Base-by-base conservation (phyloP, 768 basidiomycete species). In the Leccinum uliginosum region DNA sequence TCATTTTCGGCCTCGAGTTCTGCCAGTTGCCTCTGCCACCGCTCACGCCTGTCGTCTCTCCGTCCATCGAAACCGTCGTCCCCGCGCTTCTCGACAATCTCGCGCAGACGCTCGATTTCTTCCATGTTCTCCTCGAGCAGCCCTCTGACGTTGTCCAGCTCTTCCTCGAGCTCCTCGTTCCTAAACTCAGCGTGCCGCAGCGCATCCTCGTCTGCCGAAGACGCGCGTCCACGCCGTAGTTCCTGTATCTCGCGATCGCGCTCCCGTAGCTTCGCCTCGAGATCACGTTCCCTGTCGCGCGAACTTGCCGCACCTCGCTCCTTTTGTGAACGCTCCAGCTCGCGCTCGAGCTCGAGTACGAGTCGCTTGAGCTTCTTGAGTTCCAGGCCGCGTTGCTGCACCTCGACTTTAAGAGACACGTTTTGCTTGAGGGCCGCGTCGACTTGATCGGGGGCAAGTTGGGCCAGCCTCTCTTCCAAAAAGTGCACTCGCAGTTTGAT, bases 401-500 rank as follows among this genome's bases (percentile, higher is more conserved):
- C 90, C 69, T 94, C 91, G 63, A 94, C 87, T 74, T 96, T 96
- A 67, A 96, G 85, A 60, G 86, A 87, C 66, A 93, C 91, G 65
- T 96, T 96, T 73, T 96, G 92, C 64, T 94, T 92, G 56, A 93
- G 81, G 4, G 89, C 90, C 5, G 89, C 88, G 65, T 97, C 90
- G 69, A 95, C 89, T 66, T 97, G 89, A 69, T 96, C 93, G 0
- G 93, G 93, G 0, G 91, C 89, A 49, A 94, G 84, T 64, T 91
- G 85, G 2, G 89, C 88, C 15, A 99, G 81, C 46, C 91, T 87
- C 66, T 98, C 93, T 72, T 98, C 92, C 44, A 97, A 82, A 69
- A 97, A 96, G 68, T 97, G 93, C 3, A 98, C 91, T 57, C 93
- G 91, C 51, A 98, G 82, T 72, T 98, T 97, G 69, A 99, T 86